Percentiles rank a stretch among this genome's conserved stretches.
Evolutionary conservation across 2,329 filamentous ascomycete genomes (phyloP).

Genomic region (Colletotrichum musae): DNA sequence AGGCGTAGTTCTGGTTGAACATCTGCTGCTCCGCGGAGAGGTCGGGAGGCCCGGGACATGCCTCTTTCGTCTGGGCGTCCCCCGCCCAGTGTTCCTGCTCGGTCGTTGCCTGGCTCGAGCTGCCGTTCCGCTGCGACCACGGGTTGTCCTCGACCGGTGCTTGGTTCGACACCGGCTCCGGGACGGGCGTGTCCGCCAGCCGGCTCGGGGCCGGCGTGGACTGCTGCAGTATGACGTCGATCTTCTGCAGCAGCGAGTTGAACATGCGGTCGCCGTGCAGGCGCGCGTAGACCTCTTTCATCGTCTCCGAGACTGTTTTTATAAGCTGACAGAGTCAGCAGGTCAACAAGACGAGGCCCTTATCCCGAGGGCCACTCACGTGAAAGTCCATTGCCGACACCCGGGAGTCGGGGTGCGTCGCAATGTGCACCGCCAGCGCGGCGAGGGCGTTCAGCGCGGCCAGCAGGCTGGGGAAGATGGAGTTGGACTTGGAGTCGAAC

Average conservation of each 20-base stretch:
- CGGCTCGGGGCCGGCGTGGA: background rate
- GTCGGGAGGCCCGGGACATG: background rate
- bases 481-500: slow-evolving; percentile 26
- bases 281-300: slow-evolving; percentile 23
- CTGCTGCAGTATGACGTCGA: slow-evolving; percentile 14
- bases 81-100: slow-evolving; percentile 1
- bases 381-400: slow-evolving; percentile 35
- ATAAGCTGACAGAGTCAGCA: background rate
- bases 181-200: background rate
- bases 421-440: slow-evolving; percentile 15
- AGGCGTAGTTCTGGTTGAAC: slow-evolving; percentile 14
- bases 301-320: slow-evolving; percentile 9
- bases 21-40: slow-evolving; percentile 1
- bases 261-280: slow-evolving; percentile 7
- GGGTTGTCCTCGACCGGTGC: background rate
- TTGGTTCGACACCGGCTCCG: background rate
- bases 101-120: background rate
- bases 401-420: slow-evolving; percentile 28
- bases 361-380: background rate
- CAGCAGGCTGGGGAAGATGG: slow-evolving; percentile 20
- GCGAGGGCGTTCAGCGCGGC: slow-evolving; percentile 22
- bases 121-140: background rate
- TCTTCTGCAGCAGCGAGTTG: slow-evolving; percentile 24
- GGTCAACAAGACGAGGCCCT: background rate
- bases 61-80: background rate